A percentile compares a stretch with the other conserved stretches of the same genome.
These are phyloP conservation scores for Carex parvula DNA, from an alignment of 176 grass and related monocot species.

Conservation along the genomic window DNA sequence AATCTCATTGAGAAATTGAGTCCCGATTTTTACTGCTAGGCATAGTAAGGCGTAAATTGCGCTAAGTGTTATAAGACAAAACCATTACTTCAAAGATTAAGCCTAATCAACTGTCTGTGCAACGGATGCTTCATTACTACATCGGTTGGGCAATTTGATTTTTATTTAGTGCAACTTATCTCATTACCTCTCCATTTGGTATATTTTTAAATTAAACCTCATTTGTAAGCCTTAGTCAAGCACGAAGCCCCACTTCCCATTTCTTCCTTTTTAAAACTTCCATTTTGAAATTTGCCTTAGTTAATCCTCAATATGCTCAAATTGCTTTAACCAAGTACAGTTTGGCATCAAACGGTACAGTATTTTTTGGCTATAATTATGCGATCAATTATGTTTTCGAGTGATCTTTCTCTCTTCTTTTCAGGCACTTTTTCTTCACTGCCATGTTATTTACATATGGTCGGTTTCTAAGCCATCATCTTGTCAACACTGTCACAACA, in stretches of 20 bases:
- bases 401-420: constrained; percentile 4
- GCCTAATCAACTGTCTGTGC: background rate
- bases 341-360: background rate
- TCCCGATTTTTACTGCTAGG: background rate
- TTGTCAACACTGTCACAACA: constrained; percentile 89
- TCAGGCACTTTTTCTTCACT: constrained; percentile 99
- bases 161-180: background rate
- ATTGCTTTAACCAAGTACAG: background rate
- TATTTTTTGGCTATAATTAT: constrained; percentile 1
- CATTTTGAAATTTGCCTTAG: background rate
- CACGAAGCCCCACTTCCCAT: too few species aligned
- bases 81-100: constrained; percentile 1
- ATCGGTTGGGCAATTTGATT: background rate
- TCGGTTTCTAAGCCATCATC: constrained; percentile 89
- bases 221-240: background rate
- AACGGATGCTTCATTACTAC: background rate
- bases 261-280: background rate
- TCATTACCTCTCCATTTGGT: constrained; percentile 4
- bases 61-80: background rate
- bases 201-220: constrained; percentile 1
- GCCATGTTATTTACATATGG: constrained; percentile 97
- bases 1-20: background rate
- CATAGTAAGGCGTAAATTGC: background rate
- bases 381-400: background rate
- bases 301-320: background rate